A percentile compares a stretch with the other conserved stretches of the same genome.
Conservation (phyloP, 768 basidiomycete genomes). For the Mrakia blollopis region DNA sequence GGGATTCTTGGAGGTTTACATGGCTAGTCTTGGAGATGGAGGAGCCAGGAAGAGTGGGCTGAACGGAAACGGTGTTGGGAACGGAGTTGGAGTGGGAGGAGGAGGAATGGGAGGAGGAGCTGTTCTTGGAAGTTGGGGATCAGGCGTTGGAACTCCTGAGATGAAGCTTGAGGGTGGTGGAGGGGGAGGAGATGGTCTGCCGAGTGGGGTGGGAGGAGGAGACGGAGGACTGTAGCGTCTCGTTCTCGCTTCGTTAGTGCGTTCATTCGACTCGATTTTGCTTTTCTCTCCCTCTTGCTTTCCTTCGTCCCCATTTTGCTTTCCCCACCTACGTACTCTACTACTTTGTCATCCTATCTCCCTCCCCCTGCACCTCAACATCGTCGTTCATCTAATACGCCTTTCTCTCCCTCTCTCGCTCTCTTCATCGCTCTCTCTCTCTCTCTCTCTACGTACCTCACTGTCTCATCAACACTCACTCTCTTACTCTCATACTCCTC, state of each 20-base stretch:
- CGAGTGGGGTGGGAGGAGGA: background rate
- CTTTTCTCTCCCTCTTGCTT: background rate
- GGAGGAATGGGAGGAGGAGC: background rate
- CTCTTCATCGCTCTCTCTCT: too few species aligned
- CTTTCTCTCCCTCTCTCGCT: too few species aligned
- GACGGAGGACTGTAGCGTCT: background rate
- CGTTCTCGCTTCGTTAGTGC: too few species aligned
- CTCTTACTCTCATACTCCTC: too few species aligned
- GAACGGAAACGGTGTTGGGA: background rate
- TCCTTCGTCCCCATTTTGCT: background rate
- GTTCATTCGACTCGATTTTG: background rate
- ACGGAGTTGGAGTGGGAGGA: background rate
- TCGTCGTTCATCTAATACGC: background rate
- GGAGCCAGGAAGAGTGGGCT: background rate
- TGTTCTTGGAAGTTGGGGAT: background rate
- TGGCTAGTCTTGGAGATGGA: background rate
- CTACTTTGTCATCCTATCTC: background rate
- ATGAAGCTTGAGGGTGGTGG: background rate
- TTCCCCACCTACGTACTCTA: background rate
- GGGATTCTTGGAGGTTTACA: background rate
- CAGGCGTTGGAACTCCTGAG: background rate
- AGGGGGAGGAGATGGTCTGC: background rate
- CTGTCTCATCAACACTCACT: too few species aligned
- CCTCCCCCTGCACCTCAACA: background rate
- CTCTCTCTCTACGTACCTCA: too few species aligned